A percentile compares a stretch with the other conserved stretches of the same genome.
Evolutionary conservation across 148 eudicot genomes (phyloP).

Genomic region (Chenopodium album): DNA sequence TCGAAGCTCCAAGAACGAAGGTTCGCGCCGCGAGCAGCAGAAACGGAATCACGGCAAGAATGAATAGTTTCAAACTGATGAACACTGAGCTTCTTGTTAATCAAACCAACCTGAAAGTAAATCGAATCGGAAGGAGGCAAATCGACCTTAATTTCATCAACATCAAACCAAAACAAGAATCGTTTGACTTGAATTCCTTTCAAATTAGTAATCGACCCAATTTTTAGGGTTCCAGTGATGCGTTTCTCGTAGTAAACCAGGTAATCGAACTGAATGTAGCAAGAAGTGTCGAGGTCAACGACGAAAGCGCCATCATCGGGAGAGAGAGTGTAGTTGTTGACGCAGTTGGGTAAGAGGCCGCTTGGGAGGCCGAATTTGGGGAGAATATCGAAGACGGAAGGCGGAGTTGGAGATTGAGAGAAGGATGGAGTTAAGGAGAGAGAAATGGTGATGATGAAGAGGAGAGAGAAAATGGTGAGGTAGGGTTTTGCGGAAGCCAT

Average conservation of each 20-base stretch:
- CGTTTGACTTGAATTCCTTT: constrained; percentile 42
- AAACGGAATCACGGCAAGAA: constrained; percentile 39
- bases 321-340: constrained; percentile 28
- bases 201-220: constrained; percentile 38
- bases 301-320: constrained; percentile 33
- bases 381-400: constrained; percentile 66
- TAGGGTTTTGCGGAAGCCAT: constrained; percentile 28
- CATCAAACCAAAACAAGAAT: constrained; percentile 39
- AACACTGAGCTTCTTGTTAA: constrained; percentile 72
- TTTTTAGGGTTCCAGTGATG: constrained; percentile 37
- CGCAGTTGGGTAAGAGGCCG: constrained; percentile 44
- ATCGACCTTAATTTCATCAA: constrained; percentile 48
- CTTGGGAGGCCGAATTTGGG: constrained; percentile 69
- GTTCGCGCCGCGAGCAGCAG: too few species aligned
- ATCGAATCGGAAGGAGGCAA: constrained; percentile 71
- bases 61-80: constrained; percentile 64
- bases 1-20: constrained; percentile 17
- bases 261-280: constrained; percentile 45
- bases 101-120: constrained; percentile 69
- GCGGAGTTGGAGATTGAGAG: constrained; percentile 15
- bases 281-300: constrained; percentile 29
- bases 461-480: constrained; percentile 13
- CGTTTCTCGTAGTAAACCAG: constrained; percentile 38
- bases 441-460: background rate
- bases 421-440: constrained; percentile 11